Evolutionary conservation across 2,329 filamentous ascomycete species (phyloP), one percentile per base, ranked within the genome.

Genomic region (Arthrobotrys sphaeroides): DNA sequence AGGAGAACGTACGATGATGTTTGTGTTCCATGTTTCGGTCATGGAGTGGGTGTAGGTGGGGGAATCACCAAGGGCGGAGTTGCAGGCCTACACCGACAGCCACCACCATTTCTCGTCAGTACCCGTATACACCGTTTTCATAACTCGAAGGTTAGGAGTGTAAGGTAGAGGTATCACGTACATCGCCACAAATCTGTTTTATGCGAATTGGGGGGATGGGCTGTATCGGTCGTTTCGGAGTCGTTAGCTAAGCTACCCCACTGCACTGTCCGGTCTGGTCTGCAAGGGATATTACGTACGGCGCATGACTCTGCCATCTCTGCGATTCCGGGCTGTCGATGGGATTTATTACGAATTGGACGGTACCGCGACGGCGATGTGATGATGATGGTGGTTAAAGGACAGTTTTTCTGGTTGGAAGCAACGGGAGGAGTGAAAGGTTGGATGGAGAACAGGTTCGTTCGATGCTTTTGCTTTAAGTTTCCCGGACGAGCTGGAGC

Each of bases 51-150:
- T 91, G 85, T 99, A 99, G 84, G 87, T 90, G 77, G 92, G 89
- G 74, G 89, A 89, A 77, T 84, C 87, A 77, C 89, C 88, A 80
- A 98, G 88, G 73, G 92, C 91, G 79, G 86, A 87, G 81, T 91
- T 89, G 86, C 94, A 97, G 79, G 93, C 94, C 93, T 97, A 40
- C n/a, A n/a, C n/a, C n/a, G n/a, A n/a, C n/a, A n/a, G n/a, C n/a
- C n/a, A n/a, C 9, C 31, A 9, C 12, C 9, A 77, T 51, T 16
- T 13, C 40, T 60, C 6, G 40, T 77, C 45, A 77, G 72, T 53
- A 68, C 61, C 73, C 24, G 3, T 2, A 33, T 36, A 49, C n/a
- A 5, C n/a, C n/a, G n/a, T 36, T 62, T 31, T 62, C n/a, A n/a
- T n/a, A n/a, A 22, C 36, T 26, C 22, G 64, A 33, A 24, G 26